Evolutionary conservation across 1,284 basidiomycete genomes (phyloP), one percentile per base, ranked within the genome.

Genomic region (Kwoniella shivajii): DNA sequence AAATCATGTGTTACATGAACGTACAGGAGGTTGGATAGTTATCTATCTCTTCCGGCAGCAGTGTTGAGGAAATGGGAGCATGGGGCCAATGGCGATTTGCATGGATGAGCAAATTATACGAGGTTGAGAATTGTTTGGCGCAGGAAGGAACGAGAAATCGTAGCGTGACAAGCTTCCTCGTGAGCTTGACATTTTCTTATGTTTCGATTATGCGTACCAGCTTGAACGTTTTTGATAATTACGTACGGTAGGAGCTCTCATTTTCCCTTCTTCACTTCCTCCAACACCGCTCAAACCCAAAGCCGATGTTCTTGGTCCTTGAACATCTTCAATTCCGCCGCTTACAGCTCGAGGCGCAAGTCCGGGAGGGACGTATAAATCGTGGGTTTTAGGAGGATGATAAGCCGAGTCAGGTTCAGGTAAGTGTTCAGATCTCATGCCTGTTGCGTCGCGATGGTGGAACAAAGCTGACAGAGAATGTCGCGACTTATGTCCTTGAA

Each of bases 21-120:
- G 49, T 49, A 73, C 71, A 20, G 71, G 71, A 56, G 71, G 68
- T 55, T 73, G 71, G 18, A 73, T 52, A 9, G 54, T 73, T 43
- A 73, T 73, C 71, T 73, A 50, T 27, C 20, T n/a, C n/a, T 4
- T 9, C 29, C 27, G 45, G 14, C 16, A n/a, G 13, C 44, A 22
- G 43, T 31, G 42, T 46, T 30, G 33, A 27, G 9, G 44, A 20
- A 29, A n/a, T 38, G n/a, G 30, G 14, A 10, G 7, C 26, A 46
- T 33, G 10, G 44, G 20, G n/a, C n/a, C 31, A 31, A 31, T 18
- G 27, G 30, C 33, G n/a, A 27, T 46, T 10, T 30, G 30, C 4
- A 34, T 26, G 24, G n/a, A 39, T 39, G 34, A 36, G 13, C 34
- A n/a, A 36, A 36, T 36, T 11, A 29, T 30, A 20, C 16, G 26